Evolutionary conservation across 345 rosid genomes (phyloP).

Genomic region (Hypericum androsaemum): DNA sequence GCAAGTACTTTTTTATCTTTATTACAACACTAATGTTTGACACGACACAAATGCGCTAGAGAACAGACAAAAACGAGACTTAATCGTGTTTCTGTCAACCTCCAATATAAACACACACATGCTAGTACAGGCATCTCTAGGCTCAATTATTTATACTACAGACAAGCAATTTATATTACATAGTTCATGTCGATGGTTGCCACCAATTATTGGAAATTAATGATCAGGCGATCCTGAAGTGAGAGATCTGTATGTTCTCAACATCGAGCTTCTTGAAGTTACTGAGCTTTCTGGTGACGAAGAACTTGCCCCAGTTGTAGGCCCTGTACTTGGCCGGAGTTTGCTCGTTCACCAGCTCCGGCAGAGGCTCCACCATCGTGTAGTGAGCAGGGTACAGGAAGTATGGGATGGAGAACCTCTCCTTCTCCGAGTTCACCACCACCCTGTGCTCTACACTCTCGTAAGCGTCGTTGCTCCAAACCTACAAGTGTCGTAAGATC

Average conservation of each 20-base stretch:
- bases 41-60: no score
- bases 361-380: conserved; percentile 29
- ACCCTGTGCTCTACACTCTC: conserved; percentile 44
- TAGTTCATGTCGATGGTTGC: no score
- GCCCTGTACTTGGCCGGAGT: conserved; percentile 26
- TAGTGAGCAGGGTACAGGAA: conserved; percentile 34
- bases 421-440: conserved; percentile 31
- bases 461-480: conserved; percentile 43
- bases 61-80: no score
- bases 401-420: conserved; percentile 37
- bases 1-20: no score
- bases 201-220: no score
- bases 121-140: no score
- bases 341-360: conserved; percentile 22
- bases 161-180: no score
- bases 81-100: no score
- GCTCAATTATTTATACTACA: no score
- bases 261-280: conserved; percentile 38
- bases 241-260: conserved; percentile 34
- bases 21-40: no score
- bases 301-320: conserved; percentile 36
- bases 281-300: conserved; percentile 21
- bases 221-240: conserved; percentile 17
- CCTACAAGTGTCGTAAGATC: no score
- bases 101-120: no score